phyloP scores from a whole-genome alignment of 352 stramenopile species.

The Salisapilia sapeloensis region DNA sequence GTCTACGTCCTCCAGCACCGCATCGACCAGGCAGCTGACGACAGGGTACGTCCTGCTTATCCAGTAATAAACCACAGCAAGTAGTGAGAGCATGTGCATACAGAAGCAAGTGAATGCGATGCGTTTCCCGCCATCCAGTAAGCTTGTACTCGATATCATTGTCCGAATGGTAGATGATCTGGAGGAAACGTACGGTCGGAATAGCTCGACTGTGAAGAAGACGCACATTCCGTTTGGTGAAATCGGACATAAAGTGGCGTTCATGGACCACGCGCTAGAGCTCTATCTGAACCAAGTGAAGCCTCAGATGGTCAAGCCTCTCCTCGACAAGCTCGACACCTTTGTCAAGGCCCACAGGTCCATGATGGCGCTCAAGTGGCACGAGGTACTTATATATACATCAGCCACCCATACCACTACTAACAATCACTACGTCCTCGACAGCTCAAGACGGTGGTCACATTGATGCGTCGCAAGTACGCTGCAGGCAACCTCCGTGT shows the following conservation, averaged over 20 bases:
- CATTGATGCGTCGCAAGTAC: conserved; percentile 75
- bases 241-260: conserved; percentile 64
- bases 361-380: conserved; percentile 69
- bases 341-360: conserved; percentile 58
- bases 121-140: conserved; percentile 50
- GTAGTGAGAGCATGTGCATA: too few species aligned
- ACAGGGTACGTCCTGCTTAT: conserved; percentile 17
- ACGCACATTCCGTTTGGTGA: conserved; percentile 34
- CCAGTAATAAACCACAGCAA: too few species aligned
- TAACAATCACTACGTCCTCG: too few species aligned
- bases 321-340: conserved; percentile 54
- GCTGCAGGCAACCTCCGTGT: conserved; percentile 61
- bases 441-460: conserved; percentile 67
- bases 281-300: conserved; percentile 61
- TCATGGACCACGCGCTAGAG: conserved; percentile 71
- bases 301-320: conserved; percentile 40
- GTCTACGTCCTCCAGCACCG: conserved; percentile 72
- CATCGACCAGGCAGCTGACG: conserved; percentile 33
- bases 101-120: neutral
- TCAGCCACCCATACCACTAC: too few species aligned
- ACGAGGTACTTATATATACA: conserved; percentile 27
- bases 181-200: conserved; percentile 49
- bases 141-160: conserved; percentile 63
- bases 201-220: conserved; percentile 9
- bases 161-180: conserved; percentile 61